Conservation (phyloP, 129 eudicot genomes). For the Pittosporum tobira region DNA sequence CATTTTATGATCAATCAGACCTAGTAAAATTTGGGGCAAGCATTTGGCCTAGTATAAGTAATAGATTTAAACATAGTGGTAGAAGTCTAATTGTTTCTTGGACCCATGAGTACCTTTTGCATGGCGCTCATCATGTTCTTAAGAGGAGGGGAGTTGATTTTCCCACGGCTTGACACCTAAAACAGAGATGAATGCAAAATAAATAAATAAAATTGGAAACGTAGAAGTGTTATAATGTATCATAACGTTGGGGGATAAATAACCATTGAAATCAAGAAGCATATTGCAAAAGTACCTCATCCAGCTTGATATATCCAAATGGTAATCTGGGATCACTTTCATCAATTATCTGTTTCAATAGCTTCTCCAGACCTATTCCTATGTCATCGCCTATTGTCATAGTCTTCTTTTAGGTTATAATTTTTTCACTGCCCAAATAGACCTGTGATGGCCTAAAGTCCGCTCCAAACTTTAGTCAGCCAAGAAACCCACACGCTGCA, state of each 20-base stretch:
- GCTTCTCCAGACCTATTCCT: slow-evolving; percentile 51
- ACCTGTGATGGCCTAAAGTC: no score
- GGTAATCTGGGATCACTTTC: slow-evolving; percentile 81
- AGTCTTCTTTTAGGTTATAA: no score
- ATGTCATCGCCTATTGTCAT: slow-evolving; percentile 29
- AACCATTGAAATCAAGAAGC: not conserved
- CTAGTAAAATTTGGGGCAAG: not conserved
- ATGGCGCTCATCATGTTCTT: slow-evolving; percentile 36
- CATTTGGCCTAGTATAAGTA: not conserved
- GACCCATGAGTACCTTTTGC: slow-evolving; percentile 40
- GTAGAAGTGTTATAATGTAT: not conserved
- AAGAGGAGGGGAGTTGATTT: slow-evolving; percentile 66
- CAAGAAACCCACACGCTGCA: no score
- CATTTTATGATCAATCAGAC: no score
- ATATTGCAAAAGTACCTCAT: slow-evolving; percentile 40
- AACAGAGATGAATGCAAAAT: slow-evolving; percentile 1
- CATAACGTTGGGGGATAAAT: not conserved
- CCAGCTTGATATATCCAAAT: slow-evolving; percentile 64
- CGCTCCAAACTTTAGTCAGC: no score
- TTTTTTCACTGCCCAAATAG: no score
- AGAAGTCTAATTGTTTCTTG: no score
- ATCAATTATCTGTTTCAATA: slow-evolving; percentile 59
- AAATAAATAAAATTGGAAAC: not conserved
- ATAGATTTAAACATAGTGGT: not conserved
- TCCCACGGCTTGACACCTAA: slow-evolving; percentile 81